Evolutionary conservation across 768 basidiomycete species (phyloP).

Genomic region (Naematelia aurantialba): DNA sequence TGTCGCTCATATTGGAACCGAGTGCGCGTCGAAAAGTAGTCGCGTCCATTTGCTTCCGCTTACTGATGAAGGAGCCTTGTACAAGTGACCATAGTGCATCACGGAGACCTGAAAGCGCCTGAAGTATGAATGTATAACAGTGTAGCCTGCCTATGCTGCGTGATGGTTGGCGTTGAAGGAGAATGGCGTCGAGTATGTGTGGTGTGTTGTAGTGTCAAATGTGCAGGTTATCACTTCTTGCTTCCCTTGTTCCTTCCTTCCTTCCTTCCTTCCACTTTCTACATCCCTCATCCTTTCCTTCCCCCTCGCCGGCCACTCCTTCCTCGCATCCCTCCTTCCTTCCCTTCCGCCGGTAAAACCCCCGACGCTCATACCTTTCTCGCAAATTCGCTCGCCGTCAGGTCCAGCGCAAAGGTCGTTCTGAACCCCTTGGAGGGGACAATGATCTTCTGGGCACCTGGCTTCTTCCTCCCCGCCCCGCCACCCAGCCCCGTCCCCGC

Average conservation of each 20-base stretch:
- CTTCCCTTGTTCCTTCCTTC: background rate
- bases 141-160: no score
- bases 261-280: background rate
- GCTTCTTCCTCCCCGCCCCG: constrained; percentile 3
- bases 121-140: no score
- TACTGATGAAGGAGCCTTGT: background rate
- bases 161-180: no score
- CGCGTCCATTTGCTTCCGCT: background rate
- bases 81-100: background rate
- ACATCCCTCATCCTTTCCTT: background rate
- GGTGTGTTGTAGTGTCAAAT: background rate
- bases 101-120: background rate
- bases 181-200: no score
- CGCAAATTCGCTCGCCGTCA: constrained; percentile 43
- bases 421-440: constrained; percentile 39
- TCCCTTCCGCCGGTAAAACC: background rate
- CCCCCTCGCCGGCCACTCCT: background rate
- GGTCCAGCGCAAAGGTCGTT: constrained; percentile 39
- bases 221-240: background rate
- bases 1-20: no score
- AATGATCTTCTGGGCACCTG: constrained; percentile 35
- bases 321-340: background rate
- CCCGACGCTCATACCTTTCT: constrained; percentile 10
- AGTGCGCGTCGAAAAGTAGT: background rate
- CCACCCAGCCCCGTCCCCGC: constrained; percentile 18